Evolutionary conservation across 1,139 yeast species (phyloP), one percentile per base, ranked within the genome.

Genomic region (Debaryomycetaceae sp.): DNA sequence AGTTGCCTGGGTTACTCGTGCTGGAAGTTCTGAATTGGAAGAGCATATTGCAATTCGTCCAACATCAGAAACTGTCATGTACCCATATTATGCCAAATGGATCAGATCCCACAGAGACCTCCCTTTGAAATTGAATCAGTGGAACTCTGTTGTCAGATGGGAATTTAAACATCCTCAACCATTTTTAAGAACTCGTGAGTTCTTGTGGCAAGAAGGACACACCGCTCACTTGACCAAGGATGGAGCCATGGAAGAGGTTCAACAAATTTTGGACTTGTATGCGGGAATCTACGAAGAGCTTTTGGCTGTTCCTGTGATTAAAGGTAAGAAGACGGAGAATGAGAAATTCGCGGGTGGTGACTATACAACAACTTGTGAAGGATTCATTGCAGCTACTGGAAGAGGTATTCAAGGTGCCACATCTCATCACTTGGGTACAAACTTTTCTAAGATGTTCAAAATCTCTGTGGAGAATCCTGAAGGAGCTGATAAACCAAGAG

Each of bases 91-190:
- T 65, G 89, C 98, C 59, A 95, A 95, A 70, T 95, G 99, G 99
- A 86, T 95, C 61, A 86, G 97, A 69, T 91, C 98, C 31, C 96
- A 95, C 74, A 87, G 99, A 69, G 99, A 95, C 66, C 80, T 95
- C 66, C 99, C 99, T 49, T 78, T 95, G 70, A 88, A 87, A 62
- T 80, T 93, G 64, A 93, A 95, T 75, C 99, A 95, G 72, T 95
- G 99, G 99, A 95, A 95, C 75, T 91, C 98, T 22, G 98, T 95
- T 44, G 99, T 95, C 43, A 85, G 99, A 78, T 95, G 99, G 99
- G 99, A 95, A 72, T 95, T 95, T 76, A 95, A 95, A 76, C 98
- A 95, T 68, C 99, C 99, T 47, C 99, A 95, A 73, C 99, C 99
- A 46, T 95, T 95, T 72, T 75, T 95, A 63, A 87, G 99, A 80